These are phyloP conservation scores for Leersia perrieri DNA, from an alignment of 176 grass and related monocot genomes.

Conservation along the genomic window DNA sequence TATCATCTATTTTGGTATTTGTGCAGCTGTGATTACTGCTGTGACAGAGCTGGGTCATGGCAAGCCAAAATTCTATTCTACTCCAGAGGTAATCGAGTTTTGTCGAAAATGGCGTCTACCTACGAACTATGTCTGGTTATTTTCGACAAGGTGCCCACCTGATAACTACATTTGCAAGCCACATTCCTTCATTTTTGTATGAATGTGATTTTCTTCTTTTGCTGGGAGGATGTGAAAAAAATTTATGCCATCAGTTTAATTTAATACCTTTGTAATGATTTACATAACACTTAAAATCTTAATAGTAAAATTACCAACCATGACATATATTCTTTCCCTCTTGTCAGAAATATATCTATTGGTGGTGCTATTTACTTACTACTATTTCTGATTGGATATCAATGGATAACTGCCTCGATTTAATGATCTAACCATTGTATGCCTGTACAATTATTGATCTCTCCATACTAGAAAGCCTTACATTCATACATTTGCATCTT, in stretches of 20 bases:
- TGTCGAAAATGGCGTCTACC: slow-evolving; percentile 90
- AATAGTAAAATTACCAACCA: not conserved
- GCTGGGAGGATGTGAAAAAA: not conserved
- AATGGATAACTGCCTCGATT: slow-evolving; percentile 15
- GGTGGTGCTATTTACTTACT: not conserved
- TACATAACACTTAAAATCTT: not conserved
- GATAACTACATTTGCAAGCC: slow-evolving; percentile 15
- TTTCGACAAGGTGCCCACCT: slow-evolving; percentile 78
- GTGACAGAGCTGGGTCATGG: slow-evolving; percentile 78
- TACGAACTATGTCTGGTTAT: slow-evolving; percentile 92
- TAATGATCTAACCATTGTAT: not conserved
- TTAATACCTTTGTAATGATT: not conserved
- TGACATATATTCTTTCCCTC: not conserved
- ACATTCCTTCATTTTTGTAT: not conserved
- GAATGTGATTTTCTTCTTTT: too few species aligned
- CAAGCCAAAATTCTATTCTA: slow-evolving; percentile 94
- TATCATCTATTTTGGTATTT: slow-evolving; percentile 24
- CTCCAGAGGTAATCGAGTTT: slow-evolving; percentile 85
- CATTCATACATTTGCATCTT: not conserved
- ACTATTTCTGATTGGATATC: too few species aligned
- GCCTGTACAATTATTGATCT: not conserved
- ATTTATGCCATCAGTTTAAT: slow-evolving; percentile 6
- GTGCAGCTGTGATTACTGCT: slow-evolving; percentile 78
- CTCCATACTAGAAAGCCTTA: not conserved
- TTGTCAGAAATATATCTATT: not conserved